phyloP scores from a whole-genome alignment of 1,139 yeast genomes.

The Debaryomycetaceae sp. region DNA sequence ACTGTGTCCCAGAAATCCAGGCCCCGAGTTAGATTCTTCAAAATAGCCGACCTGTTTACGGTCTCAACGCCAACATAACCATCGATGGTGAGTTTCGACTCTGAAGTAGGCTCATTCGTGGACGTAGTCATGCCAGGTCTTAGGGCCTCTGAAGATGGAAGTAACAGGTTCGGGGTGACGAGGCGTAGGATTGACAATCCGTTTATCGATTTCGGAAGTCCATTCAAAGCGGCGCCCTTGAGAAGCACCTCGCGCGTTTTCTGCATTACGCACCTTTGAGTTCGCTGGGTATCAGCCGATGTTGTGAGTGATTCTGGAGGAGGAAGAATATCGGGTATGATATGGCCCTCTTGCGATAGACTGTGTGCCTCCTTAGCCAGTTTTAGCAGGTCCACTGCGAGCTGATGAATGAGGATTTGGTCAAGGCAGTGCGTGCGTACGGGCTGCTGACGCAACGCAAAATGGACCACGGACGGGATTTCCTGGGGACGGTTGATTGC shows the following conservation, averaged over 20 bases:
- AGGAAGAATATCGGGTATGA: constrained; percentile 32
- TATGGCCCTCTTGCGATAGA: constrained; percentile 32
- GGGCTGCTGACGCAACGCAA: constrained; percentile 50
- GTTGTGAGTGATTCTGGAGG: constrained; percentile 29
- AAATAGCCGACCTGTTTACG: constrained; percentile 8
- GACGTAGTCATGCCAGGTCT: constrained; percentile 23
- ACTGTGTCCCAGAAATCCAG: constrained; percentile 62
- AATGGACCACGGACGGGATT: constrained; percentile 63
- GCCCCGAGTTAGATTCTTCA: constrained; percentile 35
- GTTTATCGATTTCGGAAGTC: constrained; percentile 79
- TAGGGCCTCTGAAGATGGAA: constrained; percentile 18
- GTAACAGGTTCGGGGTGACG: constrained; percentile 47
- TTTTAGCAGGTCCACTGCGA: constrained; percentile 31
- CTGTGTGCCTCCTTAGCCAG: constrained; percentile 30
- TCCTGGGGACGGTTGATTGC: constrained; percentile 78
- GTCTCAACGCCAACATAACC: constrained; percentile 28
- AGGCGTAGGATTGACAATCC: constrained; percentile 56
- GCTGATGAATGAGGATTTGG: constrained; percentile 17
- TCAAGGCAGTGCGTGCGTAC: constrained; percentile 21
- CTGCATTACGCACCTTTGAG: constrained; percentile 35
- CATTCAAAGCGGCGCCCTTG: constrained; percentile 69
- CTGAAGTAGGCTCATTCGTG: constrained; percentile 26
- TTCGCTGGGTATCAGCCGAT: constrained; percentile 11
- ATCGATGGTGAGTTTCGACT: constrained; percentile 30
- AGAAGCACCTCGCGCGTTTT: constrained; percentile 67